Base-by-base conservation (phyloP, 2,329 filamentous ascomycete genomes). In the Colletotrichum truncatum region DNA sequence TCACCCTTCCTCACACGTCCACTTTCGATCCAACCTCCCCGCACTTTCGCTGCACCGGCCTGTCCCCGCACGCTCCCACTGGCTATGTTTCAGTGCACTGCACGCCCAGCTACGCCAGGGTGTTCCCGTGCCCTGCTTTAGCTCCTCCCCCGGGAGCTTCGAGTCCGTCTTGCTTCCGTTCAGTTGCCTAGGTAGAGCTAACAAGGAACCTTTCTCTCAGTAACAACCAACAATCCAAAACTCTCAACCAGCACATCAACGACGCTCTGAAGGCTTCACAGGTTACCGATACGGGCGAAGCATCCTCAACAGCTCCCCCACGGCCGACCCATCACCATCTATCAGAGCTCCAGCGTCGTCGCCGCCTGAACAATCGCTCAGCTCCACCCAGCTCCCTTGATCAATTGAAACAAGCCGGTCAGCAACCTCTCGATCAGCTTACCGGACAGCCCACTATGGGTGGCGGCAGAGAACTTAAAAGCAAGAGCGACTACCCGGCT, bases 401-500 rank as follows among this genome's bases (percentile, higher is more conserved):
- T 18, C 62, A 23, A 63, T 63, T 41, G 57, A 65, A 63, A 55
- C 48, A 62, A 12, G 25, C 48, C 25, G 57, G 21, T 28, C 23
- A 62, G 14, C 48, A 53, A 28, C 28, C 41, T 23, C 48, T 48
- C 39, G 48, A 65, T 5, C 12, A 39, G 46, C 28, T 41, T 62
- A 26, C 34, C 23, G 58, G 21, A 64, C 63, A 64, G 18, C 30
- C 58, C 55, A 81, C 70, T 71, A 87, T 87, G 85, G 85, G 85
- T 71, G 85, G 85, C 70, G 84, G 79, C 59, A 73, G 74, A 64
- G 78, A 81, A 66, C 72, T 74, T 56, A 82, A 80, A 76, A 78
- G 80, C 68, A 73, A 79, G 73, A 76, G 77, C 76, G 81, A 83
- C 68, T 88, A 87, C 68, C 85, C 85, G n/a, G 69, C 81, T 64